Evolutionary conservation across 177 flowering plant species (phyloP), one percentile per base, ranked within the genome.

Genomic region (Vitis hybrid): DNA sequence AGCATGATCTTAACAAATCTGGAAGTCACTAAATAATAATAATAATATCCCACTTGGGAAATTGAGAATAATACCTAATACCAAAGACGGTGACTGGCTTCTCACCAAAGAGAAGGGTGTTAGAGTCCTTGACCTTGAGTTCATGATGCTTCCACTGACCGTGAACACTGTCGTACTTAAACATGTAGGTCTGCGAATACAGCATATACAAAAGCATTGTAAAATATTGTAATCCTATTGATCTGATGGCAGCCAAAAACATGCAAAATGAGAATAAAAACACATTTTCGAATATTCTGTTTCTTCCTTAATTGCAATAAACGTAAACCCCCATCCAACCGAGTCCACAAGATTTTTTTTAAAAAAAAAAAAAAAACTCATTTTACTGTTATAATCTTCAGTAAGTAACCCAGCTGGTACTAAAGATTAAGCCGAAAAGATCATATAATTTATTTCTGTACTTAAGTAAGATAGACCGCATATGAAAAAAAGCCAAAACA

Each of bases 101-200:
- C 76, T 87, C 92, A 57, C 94, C 96, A 54, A 92, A 92, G 72
- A 91, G 92, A 75, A 92, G 92, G 50, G 97, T 89, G 68, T 90
- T 90, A 1, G 78, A 66, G 73, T 92, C 97, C 87, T 87, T 82
- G 1, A 89, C 84, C 70, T 82, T 85, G n/a, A 90, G 14, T 12
- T 90, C 93, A 52, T 81, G 81, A 58, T 92, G 94, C 79, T 91
- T 92, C 96, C 96, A 89, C 12, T 78, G 86, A 56, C 95, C 97
- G 49, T 91, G 97, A 30, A 88, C 92, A 68, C 74, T 83, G 80
- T 92, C 97, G 52, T 92, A 92, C 87, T 91, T 90, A 62, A 92
- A 90, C 97, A 92, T 92, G 69, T 91, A 92, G 7, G 89, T 86
- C 97, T 92, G 75, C 79, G 67, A 60, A 61, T 2, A 57, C 48